These are phyloP conservation scores for Phlebopus sp. DNA, from an alignment of 1,284 basidiomycete genomes.

Conservation along the genomic window DNA sequence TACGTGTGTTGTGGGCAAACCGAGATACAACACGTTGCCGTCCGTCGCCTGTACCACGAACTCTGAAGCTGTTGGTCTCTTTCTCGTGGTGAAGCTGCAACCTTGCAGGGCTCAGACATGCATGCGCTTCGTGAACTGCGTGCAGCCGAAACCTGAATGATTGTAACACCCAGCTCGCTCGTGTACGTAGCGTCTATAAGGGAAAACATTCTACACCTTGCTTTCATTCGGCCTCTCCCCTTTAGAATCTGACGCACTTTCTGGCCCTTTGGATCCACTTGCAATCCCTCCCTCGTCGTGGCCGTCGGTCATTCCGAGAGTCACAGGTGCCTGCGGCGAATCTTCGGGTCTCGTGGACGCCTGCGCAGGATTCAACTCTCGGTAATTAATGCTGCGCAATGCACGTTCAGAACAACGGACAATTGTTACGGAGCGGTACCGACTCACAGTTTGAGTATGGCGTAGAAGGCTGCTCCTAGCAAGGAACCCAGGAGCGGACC, in stretches of 20 bases:
- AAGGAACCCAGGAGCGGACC: constrained; percentile 61
- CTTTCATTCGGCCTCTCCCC: neutral
- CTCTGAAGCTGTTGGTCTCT: too few relatives aligned
- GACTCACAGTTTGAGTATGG: constrained; percentile 54
- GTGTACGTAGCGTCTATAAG: too few relatives aligned
- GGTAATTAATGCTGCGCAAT: constrained; percentile 25
- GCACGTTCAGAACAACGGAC: constrained; percentile 1
- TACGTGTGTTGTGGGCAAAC: too few relatives aligned
- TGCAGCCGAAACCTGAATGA: too few relatives aligned
- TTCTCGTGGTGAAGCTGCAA: too few relatives aligned
- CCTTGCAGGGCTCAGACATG: too few relatives aligned
- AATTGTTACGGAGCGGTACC: neutral
- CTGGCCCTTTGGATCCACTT: constrained; percentile 2
- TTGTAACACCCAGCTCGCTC: too few relatives aligned
- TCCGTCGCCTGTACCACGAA: too few relatives aligned
- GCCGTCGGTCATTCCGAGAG: constrained; percentile 11
- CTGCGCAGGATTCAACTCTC: constrained; percentile 30
- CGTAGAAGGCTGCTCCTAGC: constrained; percentile 57
- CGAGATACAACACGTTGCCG: too few relatives aligned
- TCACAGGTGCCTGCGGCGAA: constrained; percentile 17
- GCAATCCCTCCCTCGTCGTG: neutral
- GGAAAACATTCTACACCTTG: neutral
- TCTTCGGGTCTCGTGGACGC: constrained; percentile 29
- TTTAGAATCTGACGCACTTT: neutral
- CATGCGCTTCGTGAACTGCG: too few relatives aligned